These are phyloP conservation scores for Fraxinus excelsior DNA, from an alignment of 257 asterid species.

Conservation along the genomic window DNA sequence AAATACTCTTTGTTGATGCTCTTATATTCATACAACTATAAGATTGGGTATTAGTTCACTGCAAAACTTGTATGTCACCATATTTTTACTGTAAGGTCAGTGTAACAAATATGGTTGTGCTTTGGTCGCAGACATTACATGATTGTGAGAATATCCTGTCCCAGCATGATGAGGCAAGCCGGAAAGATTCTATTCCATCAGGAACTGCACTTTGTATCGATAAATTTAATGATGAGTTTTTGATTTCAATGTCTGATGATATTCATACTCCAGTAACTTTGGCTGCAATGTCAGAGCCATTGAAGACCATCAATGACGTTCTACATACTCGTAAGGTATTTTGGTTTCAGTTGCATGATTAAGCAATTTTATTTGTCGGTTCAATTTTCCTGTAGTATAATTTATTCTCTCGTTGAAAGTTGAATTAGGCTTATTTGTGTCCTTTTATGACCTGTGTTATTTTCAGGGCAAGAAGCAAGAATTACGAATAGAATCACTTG, in stretches of 20 bases:
- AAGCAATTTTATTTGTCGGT: slow-evolving; percentile 10
- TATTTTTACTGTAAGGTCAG: slow-evolving; percentile 5
- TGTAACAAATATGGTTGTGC: slow-evolving; percentile 11
- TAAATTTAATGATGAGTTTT: slow-evolving; percentile 67
- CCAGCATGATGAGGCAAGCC: slow-evolving; percentile 41
- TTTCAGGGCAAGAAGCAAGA: slow-evolving; percentile 92
- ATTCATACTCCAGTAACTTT: slow-evolving; percentile 82
- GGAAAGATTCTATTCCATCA: slow-evolving; percentile 63
- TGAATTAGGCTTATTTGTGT: slow-evolving; percentile 12
- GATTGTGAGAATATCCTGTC: slow-evolving; percentile 59
- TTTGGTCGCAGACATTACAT: slow-evolving; percentile 64
- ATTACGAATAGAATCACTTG: slow-evolving; percentile 68
- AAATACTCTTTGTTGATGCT: background rate
- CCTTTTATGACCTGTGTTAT: slow-evolving; percentile 20
- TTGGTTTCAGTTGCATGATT: slow-evolving; percentile 13
- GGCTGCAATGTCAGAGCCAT: slow-evolving; percentile 92
- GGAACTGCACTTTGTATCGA: slow-evolving; percentile 57
- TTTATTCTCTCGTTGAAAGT: background rate
- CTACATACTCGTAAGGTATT: slow-evolving; percentile 86
- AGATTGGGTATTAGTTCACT: background rate
- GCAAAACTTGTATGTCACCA: slow-evolving; percentile 6
- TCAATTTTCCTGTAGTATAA: background rate
- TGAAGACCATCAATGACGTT: slow-evolving; percentile 86
- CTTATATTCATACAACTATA: slow-evolving; percentile 6
- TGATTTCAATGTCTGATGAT: slow-evolving; percentile 81